Evolutionary conservation across 148 eudicot species (phyloP), one percentile per base, ranked within the genome.

Genomic region (Pouteria glomerata): DNA sequence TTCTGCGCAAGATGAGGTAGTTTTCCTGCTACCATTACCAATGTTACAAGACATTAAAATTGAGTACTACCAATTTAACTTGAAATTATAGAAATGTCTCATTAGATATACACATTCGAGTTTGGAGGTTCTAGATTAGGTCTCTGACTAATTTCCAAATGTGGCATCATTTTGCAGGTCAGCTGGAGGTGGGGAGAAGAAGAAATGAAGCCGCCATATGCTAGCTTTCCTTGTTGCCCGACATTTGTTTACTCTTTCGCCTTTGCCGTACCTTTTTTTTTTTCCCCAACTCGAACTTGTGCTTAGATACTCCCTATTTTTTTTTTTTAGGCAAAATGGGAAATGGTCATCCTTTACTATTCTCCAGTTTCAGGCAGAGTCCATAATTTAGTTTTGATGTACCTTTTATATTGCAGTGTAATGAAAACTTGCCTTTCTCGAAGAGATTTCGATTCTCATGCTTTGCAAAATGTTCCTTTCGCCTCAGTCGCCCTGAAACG

Each of bases 141-240:
- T 23, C 29, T 3, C 2, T 41, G 23, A 16, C 11, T 59, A 0
- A 48, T 30, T 45, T 8, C 19, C 5, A 51, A 23, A 4, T 35
- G 12, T 60, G 31, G 57, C 55, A 42, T 37, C 63, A 16, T 68
- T 10, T 78, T n/a, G 72, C 79, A 86, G 90, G 76, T 80, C 90
- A 76, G 84, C 84, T 70, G 92, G 92, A 72, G 92, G 87, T 71
- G 82, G 75, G 2, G 92, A 88, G 59, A 86, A 86, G 84, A 86
- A 86, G 76, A 88, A 85, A 86, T 85, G 81, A 81, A 71, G 62
- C 58, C 13, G n/a, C n/a, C 1, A 8, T n/a, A 1, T 69, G 21
- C 72, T 11, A 51, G 57, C n/a, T 65, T 65, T 48, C 29, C 0
- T 8, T 5, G 5, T 27, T 21, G 19, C 21, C 12, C 3, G 3